Evolutionary conservation across 73 alveolate genomes (phyloP), one percentile per base, ranked within the genome.

Genomic region (Symbiodinium natans): DNA sequence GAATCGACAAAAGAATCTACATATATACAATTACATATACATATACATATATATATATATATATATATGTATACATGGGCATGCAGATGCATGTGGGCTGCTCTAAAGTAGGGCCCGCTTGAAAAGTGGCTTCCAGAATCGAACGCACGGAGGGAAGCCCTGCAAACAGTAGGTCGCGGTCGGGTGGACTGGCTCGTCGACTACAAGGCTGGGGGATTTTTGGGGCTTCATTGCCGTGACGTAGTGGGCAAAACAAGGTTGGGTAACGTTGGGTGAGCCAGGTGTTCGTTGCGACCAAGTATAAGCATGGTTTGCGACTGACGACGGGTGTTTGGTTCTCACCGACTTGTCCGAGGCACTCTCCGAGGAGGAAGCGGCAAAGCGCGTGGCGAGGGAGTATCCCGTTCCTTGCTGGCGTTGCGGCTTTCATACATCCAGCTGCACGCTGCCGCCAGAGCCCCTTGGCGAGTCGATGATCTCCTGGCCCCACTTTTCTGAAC

Each of bases 121-220:
- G n/a, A n/a, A n/a, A n/a, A n/a, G n/a, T n/a, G n/a, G n/a, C n/a
- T n/a, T n/a, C 71, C 71, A 23, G 71, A 52, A 23, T 52, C 71
- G 71, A 52, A 29, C 71, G 23, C n/a, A 46, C 59, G 59, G n/a
- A n/a, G n/a, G n/a, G n/a, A n/a, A n/a, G n/a, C n/a, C n/a, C n/a
- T n/a, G n/a, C n/a, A 1, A 17, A 29, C 7, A 56, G 6, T 21
- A 90, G 97, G 97, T 33, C 80, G 89, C 9, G 97, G 97, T 13
- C 87, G 97, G 6, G 97, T 90, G 88, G 97, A 90, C 36, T 90
- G 97, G 97, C 42, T 90, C 54, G 97, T 90, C 40, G 34, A n/a
- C 40, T 15, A 41, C 23, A 34, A 90, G 97, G 54, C 41, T 29
- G 25, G 63, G 34, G 82, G 43, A 6, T 13, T 6, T 46, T 13